These are phyloP conservation scores for Candida smagusa DNA, from an alignment of 1,139 yeast genomes.

Conservation along the genomic window DNA sequence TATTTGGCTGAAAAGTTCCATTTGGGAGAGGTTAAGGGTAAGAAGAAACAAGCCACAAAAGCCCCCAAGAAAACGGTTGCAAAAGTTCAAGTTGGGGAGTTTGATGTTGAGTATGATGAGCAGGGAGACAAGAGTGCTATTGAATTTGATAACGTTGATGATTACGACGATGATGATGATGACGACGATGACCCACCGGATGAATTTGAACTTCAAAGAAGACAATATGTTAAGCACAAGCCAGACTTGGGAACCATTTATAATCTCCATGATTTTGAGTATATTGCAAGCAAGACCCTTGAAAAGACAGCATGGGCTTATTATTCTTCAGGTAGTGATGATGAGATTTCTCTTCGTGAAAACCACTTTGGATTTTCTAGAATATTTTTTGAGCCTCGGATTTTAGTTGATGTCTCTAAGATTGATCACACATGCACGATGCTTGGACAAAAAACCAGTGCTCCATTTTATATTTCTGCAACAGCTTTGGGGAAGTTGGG, in stretches of 20 bases:
- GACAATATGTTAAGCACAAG: slow-evolving; percentile 24
- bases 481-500: slow-evolving; percentile 82
- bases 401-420: slow-evolving; percentile 66
- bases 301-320: slow-evolving; percentile 86
- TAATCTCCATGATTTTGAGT: slow-evolving; percentile 78
- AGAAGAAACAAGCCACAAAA: slow-evolving; percentile 2
- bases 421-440: slow-evolving; percentile 37
- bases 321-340: slow-evolving; percentile 89
- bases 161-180: slow-evolving; percentile 18
- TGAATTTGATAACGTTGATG: slow-evolving; percentile 5
- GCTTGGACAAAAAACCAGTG: slow-evolving; percentile 36
- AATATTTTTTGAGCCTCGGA: slow-evolving; percentile 77
- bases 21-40: slow-evolving; percentile 26
- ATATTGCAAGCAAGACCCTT: slow-evolving; percentile 74
- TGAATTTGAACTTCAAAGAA: slow-evolving; percentile 28
- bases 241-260: slow-evolving; percentile 70
- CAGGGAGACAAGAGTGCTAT: slow-evolving; percentile 35
- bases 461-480: slow-evolving; percentile 74
- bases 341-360: slow-evolving; percentile 84
- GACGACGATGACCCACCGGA: slow-evolving; percentile 30
- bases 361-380: slow-evolving; percentile 87
- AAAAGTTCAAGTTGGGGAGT: slow-evolving; percentile 32
- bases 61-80: slow-evolving; percentile 1
- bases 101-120: slow-evolving; percentile 46
- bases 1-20: slow-evolving; percentile 33